Conservation (phyloP, 176 grass and related monocot species). For the Bolboschoenus planiculmis region DNA sequence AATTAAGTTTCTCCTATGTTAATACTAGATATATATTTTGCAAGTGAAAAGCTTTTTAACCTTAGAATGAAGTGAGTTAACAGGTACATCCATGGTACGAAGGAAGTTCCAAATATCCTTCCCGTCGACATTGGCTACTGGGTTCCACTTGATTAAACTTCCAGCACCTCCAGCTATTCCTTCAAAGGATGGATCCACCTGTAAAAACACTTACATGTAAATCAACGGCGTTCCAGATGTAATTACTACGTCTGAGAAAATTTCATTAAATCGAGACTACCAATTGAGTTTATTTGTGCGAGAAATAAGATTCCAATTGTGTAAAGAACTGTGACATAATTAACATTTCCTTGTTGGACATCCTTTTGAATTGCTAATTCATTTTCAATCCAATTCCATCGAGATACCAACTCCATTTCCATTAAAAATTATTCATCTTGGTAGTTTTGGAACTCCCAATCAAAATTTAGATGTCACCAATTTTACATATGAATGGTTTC, state of each 20-base stretch:
- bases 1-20: neutral
- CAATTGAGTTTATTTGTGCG: no score
- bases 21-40: neutral
- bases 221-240: neutral
- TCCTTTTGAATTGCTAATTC: neutral
- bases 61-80: conserved; percentile 75
- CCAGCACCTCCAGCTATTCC: conserved; percentile 56
- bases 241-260: neutral
- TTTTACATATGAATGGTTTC: neutral
- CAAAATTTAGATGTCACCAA: neutral
- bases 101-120: conserved; percentile 93
- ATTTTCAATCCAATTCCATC: neutral
- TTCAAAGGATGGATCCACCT: conserved; percentile 86
- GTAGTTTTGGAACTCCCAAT: neutral
- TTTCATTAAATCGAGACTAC: no score
- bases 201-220: neutral
- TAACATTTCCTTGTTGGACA: neutral
- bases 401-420: neutral
- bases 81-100: conserved; percentile 85
- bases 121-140: conserved; percentile 70
- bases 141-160: conserved; percentile 96
- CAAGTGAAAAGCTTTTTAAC: conserved; percentile 8
- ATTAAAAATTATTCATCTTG: neutral
- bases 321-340: no score
- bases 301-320: no score